Base-by-base conservation (phyloP, 805 yeast genomes). In the Metschnikowia gruessii region DNA sequence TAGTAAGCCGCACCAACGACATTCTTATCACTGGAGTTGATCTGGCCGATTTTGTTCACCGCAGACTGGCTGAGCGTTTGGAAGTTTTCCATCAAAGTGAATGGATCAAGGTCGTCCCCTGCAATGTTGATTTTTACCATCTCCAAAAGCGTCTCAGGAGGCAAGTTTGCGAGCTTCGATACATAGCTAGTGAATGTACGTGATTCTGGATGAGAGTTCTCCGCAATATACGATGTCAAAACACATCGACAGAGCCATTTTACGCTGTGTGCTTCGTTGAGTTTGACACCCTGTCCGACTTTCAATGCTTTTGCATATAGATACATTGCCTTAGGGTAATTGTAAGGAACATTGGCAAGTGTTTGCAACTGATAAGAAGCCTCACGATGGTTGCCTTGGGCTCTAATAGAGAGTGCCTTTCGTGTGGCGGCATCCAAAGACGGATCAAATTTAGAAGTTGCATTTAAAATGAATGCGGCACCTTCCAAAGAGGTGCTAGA, bases 281-380 rank as follows among this genome's bases (percentile, higher is more conserved):
- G 74, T 16, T 77, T 70, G 10, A 83, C 80, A 0, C 94, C 94
- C 61, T 81, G 82, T 0, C 92, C 94, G 46, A 76, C 68, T 41
- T 85, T 67, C 19, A 87, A 63, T 0, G 90, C 84, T 52, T 83
- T 61, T 0, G 88, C 87, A 56, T 85, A 86, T 26, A 84, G 60
- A 39, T 81, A 71, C 83, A 80, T 84, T 1, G 90, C 95, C 41
- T 56, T 58, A 1, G 72, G 67, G 37, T 82, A 79, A 50, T 69
- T 72, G 52, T 77, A 73, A 7, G 87, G 86, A n/a, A 69, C 63
- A 45, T 72, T 71, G 4, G 91, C 85, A 1, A 87, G 85, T 26
- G 76, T 70, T 52, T 80, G 82, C 45, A 87, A 66, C 53, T 82
- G 87, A 55, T 82, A 80, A 1, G 90, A 76, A 3, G 89, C 83